These are phyloP conservation scores for Aspergillus campestris DNA, from an alignment of 495 filamentous ascomycete species.

Conservation along the genomic window DNA sequence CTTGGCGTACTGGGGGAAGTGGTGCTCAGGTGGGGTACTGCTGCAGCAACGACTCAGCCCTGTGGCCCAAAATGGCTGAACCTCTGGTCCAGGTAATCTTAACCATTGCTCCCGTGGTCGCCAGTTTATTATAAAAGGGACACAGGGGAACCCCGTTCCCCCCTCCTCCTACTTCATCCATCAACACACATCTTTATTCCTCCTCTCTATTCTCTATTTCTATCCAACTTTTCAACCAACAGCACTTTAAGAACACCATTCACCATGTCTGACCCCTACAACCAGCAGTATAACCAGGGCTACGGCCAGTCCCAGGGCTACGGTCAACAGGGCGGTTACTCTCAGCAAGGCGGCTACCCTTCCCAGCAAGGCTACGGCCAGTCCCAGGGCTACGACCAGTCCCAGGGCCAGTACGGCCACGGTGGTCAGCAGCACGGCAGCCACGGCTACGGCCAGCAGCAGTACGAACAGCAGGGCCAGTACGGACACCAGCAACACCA, in stretches of 20 bases:
- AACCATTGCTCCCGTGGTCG: too few relatives aligned
- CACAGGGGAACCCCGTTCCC: slow-evolving; percentile 1
- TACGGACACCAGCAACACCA: slow-evolving; percentile 13
- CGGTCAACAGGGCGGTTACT: slow-evolving; percentile 24
- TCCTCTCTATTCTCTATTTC: background rate
- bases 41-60: background rate
- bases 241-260: slow-evolving; percentile 1
- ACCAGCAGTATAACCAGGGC: slow-evolving; percentile 27
- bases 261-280: slow-evolving; percentile 36
- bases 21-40: too few relatives aligned
- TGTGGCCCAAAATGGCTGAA: background rate
- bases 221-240: background rate
- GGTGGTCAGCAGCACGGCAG: slow-evolving; percentile 23
- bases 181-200: background rate
- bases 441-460: slow-evolving; percentile 14
- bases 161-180: slow-evolving; percentile 12
- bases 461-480: slow-evolving; percentile 21
- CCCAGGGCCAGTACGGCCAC: slow-evolving; percentile 22
- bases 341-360: slow-evolving; percentile 14
- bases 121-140: slow-evolving; percentile 15
- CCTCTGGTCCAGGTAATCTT: too few relatives aligned
- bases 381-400: slow-evolving; percentile 9
- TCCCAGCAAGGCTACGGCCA: slow-evolving; percentile 18
- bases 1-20: too few relatives aligned
- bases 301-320: slow-evolving; percentile 19